Evolutionary conservation across 169 alveolate species (phyloP), one percentile per base, ranked within the genome.

Genomic region (Plasmodium malariae): DNA sequence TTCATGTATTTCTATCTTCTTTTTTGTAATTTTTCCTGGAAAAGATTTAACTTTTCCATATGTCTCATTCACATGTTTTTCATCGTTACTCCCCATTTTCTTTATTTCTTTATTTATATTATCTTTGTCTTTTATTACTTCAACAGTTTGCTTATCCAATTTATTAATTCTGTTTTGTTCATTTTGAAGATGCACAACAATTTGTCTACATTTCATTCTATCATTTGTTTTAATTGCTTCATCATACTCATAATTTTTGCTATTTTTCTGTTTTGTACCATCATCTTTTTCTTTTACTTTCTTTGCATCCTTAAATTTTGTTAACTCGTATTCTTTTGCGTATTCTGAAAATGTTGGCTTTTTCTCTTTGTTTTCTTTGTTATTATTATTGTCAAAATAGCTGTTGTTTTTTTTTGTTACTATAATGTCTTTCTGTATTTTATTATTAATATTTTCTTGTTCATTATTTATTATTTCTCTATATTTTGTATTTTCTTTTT

Each of bases 51-150:
- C 30, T 11, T 30, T 62, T 14, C 43, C 26, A 48, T 24, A 37
- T 21, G 21, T 30, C 51, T 55, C 43, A 51, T 62, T 55, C 37
- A 73, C 24, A 37, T 54, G 12, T 32, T 63, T 54, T 51, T 26
- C 71, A 55, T 40, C 32, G 30, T 30, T 73, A 55, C n/a, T 14
- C 45, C 21, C 28, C 85, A 34, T 71, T 59, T 49, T 45, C 36
- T 57, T 19, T 21, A 30, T 40, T 69, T 49, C 17, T 19, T 72
- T 43, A 37, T 60, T 72, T 72, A 60, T 34, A 37, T 74, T n/a
- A n/a, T n/a, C 49, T 67, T 74, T 76, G 34, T 76, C 70, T 67
- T 49, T 76, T 76, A 26, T 67, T 32, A 19, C 73, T 36, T 21
- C 1, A 49, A 28, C 24, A 21, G n/a, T 55, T 12, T 72, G 34